phyloP scores from a whole-genome alignment of 148 eudicot genomes.

The Amaranthus palmeri region DNA sequence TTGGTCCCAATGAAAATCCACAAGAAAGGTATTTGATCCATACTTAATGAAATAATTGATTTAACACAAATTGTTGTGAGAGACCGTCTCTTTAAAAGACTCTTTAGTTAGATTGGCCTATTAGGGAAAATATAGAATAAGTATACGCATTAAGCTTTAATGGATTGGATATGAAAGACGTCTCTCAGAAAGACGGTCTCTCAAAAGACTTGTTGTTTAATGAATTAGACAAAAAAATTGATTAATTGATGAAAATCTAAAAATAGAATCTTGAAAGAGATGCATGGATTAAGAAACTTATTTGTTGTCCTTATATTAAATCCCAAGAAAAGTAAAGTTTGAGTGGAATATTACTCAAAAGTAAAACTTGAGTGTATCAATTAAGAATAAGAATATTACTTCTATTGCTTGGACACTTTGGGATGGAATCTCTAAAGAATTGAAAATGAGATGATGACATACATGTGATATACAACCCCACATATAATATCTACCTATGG shows the following conservation, averaged over 20 bases:
- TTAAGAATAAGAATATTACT: background rate
- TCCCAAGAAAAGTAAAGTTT: constrained; percentile 13
- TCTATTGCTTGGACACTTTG: constrained; percentile 22
- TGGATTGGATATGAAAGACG: too few species aligned
- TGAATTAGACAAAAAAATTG: background rate
- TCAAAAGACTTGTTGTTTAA: too few species aligned
- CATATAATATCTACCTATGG: too few species aligned
- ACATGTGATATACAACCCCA: constrained; percentile 14
- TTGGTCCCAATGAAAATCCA: background rate
- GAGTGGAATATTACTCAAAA: constrained; percentile 13
- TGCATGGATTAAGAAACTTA: constrained; percentile 6
- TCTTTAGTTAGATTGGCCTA: too few species aligned
- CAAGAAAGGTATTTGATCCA: background rate
- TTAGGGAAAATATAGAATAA: too few species aligned
- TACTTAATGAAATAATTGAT: background rate
- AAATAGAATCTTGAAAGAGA: constrained; percentile 5
- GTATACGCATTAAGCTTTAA: too few species aligned
- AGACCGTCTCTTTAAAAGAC: too few species aligned
- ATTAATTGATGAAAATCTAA: too few species aligned
- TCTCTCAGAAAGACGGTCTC: too few species aligned
- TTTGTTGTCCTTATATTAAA: constrained; percentile 11
- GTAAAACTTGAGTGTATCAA: constrained; percentile 14
- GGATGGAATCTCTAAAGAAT: background rate
- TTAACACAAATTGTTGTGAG: too few species aligned
- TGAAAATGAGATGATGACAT: constrained; percentile 2